A percentile compares a stretch with the other conserved stretches of the same genome.
phyloP scores from a whole-genome alignment of 805 yeast genomes.

The Wickerhamiella australiensis region DNA sequence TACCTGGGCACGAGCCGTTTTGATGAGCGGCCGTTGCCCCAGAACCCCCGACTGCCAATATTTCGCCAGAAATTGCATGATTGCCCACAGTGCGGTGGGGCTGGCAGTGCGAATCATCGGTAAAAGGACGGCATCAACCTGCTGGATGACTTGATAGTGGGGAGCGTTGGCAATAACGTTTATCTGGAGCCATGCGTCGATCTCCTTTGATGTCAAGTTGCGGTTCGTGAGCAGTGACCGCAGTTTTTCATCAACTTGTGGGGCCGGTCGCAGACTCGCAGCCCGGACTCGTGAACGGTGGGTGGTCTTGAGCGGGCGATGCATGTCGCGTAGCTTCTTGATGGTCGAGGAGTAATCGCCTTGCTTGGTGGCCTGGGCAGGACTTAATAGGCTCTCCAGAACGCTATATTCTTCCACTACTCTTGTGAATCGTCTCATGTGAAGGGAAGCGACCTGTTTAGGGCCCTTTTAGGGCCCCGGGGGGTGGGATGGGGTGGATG shows the following conservation, averaged over 20 bases:
- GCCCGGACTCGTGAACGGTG: not conserved
- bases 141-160: conserved; percentile 14
- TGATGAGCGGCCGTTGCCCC: conserved; percentile 20
- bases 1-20: conserved; percentile 22
- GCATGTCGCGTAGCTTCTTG: conserved; percentile 4
- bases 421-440: conserved; percentile 1
- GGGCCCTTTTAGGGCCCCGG: conserved; percentile 3
- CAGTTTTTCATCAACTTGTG: conserved; percentile 12
- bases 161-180: conserved; percentile 15
- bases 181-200: conserved; percentile 19
- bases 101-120: conserved; percentile 19
- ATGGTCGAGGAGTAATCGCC: conserved; percentile 2
- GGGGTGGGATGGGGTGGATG: too few relatives aligned
- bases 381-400: conserved; percentile 5
- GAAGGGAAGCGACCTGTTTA: not conserved
- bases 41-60: conserved; percentile 23
- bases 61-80: conserved; percentile 22
- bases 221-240: conserved; percentile 14
- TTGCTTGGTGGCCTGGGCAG: not conserved
- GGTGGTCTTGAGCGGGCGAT: not conserved
- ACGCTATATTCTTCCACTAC: conserved; percentile 10
- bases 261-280: not conserved
- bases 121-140: conserved; percentile 18
- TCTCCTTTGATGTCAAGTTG: conserved; percentile 18
- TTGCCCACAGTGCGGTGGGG: conserved; percentile 19